Evolutionary conservation across 495 filamentous ascomycete species (phyloP).

Genomic region (Lepraria neglecta): DNA sequence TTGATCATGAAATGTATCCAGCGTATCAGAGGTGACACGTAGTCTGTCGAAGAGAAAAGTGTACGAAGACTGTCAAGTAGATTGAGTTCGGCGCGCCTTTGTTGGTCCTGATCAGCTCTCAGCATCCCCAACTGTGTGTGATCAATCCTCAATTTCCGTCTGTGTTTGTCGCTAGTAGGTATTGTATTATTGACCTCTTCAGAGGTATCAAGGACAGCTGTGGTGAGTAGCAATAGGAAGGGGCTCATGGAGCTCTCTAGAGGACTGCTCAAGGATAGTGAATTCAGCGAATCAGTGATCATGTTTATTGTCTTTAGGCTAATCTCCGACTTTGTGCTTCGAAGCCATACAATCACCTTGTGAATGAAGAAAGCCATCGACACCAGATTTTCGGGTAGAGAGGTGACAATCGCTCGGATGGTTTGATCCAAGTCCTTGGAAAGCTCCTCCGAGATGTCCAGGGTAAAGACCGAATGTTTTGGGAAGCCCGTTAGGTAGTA

Average conservation of each 20-base stretch:
- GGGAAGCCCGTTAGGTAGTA: not conserved
- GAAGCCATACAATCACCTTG: not conserved
- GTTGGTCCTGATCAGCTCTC: not conserved
- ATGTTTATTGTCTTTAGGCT: not conserved
- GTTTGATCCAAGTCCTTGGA: not conserved
- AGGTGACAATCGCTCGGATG: not conserved
- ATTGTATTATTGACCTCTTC: not conserved
- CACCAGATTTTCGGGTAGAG: not conserved
- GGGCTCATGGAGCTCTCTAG: not conserved
- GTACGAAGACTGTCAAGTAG: not conserved
- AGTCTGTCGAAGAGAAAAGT: not conserved
- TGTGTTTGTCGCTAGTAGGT: no score
- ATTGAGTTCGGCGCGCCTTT: no score
- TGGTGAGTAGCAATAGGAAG: not conserved
- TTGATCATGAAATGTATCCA: not conserved
- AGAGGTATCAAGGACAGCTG: not conserved
- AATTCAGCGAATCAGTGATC: not conserved
- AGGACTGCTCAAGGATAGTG: not conserved
- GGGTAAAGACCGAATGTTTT: not conserved
- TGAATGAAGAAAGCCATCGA: not conserved
- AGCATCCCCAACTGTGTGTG: no score
- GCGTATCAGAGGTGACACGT: not conserved
- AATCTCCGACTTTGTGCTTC: not conserved
- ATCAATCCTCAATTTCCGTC: no score
- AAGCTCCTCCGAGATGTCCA: not conserved